Conservation (phyloP, 2,329 filamentous ascomycete genomes). For the Cercospora zeae-maydis region DNA sequence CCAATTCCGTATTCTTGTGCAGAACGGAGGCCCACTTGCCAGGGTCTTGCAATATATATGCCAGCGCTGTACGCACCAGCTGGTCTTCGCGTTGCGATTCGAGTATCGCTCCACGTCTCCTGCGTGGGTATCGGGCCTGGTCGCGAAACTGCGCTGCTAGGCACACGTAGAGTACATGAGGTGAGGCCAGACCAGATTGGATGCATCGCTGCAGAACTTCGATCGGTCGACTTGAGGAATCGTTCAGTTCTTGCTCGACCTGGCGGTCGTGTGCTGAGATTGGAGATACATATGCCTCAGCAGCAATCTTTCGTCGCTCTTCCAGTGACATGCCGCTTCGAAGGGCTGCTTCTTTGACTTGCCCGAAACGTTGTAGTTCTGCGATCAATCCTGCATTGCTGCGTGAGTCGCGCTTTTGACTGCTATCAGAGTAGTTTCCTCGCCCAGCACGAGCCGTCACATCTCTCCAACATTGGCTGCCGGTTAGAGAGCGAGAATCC, state of each 20-base stretch:
- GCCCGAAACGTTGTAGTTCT: background rate
- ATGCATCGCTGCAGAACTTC: background rate
- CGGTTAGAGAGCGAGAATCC: background rate
- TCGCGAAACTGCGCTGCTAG: background rate
- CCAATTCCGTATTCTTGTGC: background rate
- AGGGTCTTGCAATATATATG: background rate
- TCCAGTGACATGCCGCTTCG: background rate
- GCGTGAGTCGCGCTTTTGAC: background rate
- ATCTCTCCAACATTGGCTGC: background rate
- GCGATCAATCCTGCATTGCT: background rate
- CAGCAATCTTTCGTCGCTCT: background rate
- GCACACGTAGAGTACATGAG: background rate
- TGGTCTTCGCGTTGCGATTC: background rate
- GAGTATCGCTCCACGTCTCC: background rate
- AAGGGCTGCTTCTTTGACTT: background rate
- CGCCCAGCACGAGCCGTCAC: background rate
- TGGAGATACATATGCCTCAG: fast-evolving
- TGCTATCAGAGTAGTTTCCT: background rate
- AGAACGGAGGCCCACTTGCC: background rate
- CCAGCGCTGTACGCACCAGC: background rate
- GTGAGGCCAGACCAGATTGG: background rate
- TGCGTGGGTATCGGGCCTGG: background rate
- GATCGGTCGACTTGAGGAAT: background rate
- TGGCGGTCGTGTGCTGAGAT: background rate
- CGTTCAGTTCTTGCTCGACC: background rate